These are phyloP conservation scores for Phialophora chinensis DNA, from an alignment of 2,329 filamentous ascomycete species.

Conservation along the genomic window DNA sequence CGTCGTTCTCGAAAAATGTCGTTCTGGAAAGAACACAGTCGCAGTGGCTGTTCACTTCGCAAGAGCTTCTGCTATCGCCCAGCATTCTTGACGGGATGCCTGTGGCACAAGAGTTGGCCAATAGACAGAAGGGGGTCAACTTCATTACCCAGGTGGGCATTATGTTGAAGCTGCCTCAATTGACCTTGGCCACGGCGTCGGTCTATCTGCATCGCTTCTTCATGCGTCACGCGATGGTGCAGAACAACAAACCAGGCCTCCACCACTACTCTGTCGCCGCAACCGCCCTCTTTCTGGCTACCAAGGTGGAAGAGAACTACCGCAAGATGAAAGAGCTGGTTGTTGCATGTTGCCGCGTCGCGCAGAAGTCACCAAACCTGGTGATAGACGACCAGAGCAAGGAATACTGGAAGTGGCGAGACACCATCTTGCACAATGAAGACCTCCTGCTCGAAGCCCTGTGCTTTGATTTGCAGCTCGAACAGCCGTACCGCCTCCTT, in stretches of 20 bases:
- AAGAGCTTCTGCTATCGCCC: constrained; percentile 81
- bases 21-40: constrained; percentile 58
- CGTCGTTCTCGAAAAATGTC: constrained; percentile 25
- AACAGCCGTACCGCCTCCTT: constrained; percentile 84
- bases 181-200: constrained; percentile 88
- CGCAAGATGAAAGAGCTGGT: constrained; percentile 95
- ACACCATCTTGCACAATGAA: constrained; percentile 90
- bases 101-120: constrained; percentile 75
- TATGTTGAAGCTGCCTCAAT: constrained; percentile 87
- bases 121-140: constrained; percentile 89
- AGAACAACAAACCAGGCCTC: constrained; percentile 70
- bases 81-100: constrained; percentile 82
- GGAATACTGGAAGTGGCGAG: constrained; percentile 97
- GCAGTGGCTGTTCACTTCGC: constrained; percentile 89
- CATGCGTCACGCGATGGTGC: constrained; percentile 84
- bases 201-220: constrained; percentile 96
- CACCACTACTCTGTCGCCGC: constrained; percentile 95
- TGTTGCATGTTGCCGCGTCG: constrained; percentile 89
- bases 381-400: constrained; percentile 96
- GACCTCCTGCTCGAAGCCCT: constrained; percentile 89
- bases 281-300: constrained; percentile 88
- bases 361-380: constrained; percentile 89
- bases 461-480: constrained; percentile 91
- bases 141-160: constrained; percentile 96
- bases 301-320: constrained; percentile 96